Base-by-base conservation (phyloP, 1,284 basidiomycete genomes). In the Sporisorium sorghi region DNA sequence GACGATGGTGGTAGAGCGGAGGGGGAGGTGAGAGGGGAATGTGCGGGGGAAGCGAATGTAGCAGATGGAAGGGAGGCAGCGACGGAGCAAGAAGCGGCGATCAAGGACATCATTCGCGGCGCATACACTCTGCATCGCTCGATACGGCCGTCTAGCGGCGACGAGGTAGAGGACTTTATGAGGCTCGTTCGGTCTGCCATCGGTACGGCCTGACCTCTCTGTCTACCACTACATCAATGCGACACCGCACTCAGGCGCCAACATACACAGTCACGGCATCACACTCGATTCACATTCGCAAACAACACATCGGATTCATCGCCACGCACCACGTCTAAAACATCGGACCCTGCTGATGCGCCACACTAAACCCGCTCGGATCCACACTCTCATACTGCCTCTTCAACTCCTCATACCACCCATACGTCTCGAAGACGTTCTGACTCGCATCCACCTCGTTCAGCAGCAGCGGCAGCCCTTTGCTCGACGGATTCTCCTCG, bases 401-500 rank as follows among this genome's bases (percentile, higher is more conserved):
- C 48, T 61, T 54, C 11, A 79, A 44, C 54, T 56, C 24, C 1
- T 55, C 33, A 30, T 55, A 78, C 57, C 61, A 60, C 1, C 65
- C 68, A 30, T 75, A 79, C 7, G 52, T 53, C 47, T 47, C 28
- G 24, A 79, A 59, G 11, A 64, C 55, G 19, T 52, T 47, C 47
- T 79, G 77, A 7, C 39, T 21, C 0, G 24, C 51, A 32, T 66
- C 68, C 2, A 75, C 68, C 42, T 79, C 77, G 47, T 79, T 79
- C 46, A 77, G 37, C 37, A 79, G 78, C 30, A 78, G 44, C 3
- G 76, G 76, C n/a, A 78, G 33, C 5, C 51, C 59, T n/a, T 26
- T 6, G 33, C 33, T 48, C 24, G 24, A 32, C 4, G 67, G 65
- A n/a, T 66, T 61, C 2, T 51, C 15, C 17, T 26, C 7, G 21